phyloP scores from a whole-genome alignment of 495 filamentous ascomycete species.

The Penicillium herquei region DNA sequence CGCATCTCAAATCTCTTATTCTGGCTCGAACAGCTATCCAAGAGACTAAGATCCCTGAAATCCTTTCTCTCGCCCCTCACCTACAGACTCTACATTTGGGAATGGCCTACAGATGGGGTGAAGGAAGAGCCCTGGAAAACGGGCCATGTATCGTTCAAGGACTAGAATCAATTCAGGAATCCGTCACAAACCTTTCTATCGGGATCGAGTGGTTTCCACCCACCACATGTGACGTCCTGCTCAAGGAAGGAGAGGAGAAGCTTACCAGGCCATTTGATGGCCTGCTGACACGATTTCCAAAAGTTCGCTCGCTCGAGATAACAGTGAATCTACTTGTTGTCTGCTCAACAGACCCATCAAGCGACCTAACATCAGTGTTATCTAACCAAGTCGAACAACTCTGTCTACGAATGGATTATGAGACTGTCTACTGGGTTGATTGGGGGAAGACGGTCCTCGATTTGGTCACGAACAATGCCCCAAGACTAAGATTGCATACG shows the following conservation, averaged over 20 bases:
- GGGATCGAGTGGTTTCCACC: slow-evolving; percentile 8
- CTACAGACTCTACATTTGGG: slow-evolving; percentile 9
- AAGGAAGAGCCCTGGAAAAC: slow-evolving; percentile 5
- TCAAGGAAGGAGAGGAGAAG: slow-evolving; percentile 1
- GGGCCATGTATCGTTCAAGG: slow-evolving; percentile 4
- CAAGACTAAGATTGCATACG: slow-evolving; percentile 1
- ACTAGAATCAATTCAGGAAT: not conserved
- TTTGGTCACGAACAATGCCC: slow-evolving; percentile 2
- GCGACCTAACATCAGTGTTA: slow-evolving; percentile 2
- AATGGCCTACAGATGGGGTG: slow-evolving; percentile 13
- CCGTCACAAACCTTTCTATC: slow-evolving; percentile 4
- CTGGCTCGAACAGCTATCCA: slow-evolving; percentile 7
- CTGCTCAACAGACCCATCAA: slow-evolving; percentile 5
- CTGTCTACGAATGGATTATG: slow-evolving; percentile 6
- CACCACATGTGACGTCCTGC: not conserved
- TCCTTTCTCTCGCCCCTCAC: slow-evolving; percentile 6
- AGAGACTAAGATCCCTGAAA: slow-evolving; percentile 1
- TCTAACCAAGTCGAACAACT: slow-evolving; percentile 3
- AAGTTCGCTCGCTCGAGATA: slow-evolving; percentile 3
- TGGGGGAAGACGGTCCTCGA: not conserved
- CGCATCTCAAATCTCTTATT: slow-evolving; percentile 2
- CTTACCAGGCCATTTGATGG: slow-evolving; percentile 6
- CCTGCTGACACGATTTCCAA: slow-evolving; percentile 5
- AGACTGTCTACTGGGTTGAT: not conserved
- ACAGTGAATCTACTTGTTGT: slow-evolving; percentile 6